Conservation (phyloP, 73 alveolate species). For the Paramecium primaurelia region DNA sequence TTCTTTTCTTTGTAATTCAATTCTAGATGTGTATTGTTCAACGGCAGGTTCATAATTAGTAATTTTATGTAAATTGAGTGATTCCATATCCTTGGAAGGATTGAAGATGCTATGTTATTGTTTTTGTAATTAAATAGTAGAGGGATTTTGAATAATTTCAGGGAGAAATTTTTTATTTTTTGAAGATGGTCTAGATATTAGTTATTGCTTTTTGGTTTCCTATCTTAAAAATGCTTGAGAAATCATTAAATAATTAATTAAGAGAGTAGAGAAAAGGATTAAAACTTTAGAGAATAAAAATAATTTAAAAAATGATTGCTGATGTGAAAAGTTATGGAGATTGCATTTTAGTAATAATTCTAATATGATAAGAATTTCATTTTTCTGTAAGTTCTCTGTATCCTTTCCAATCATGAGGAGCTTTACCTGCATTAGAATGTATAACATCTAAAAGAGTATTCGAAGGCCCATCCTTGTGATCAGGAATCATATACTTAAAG, state of each 20-base stretch:
- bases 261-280: background rate
- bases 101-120: background rate
- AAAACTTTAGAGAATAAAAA: background rate
- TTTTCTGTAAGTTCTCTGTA: conserved; percentile 80
- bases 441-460: conserved; percentile 61
- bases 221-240: background rate
- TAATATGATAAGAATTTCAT: conserved; percentile 54
- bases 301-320: background rate
- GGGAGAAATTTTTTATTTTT: background rate
- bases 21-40: background rate
- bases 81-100: background rate
- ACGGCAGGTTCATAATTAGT: background rate
- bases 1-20: background rate
- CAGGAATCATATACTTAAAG: conserved; percentile 25
- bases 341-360: background rate
- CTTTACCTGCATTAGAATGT: conserved; percentile 58
- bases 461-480: conserved; percentile 68
- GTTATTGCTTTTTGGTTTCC: background rate
- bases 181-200: background rate
- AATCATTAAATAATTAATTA: background rate
- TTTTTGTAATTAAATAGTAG: background rate
- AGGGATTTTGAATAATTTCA: background rate
- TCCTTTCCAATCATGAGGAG: conserved; percentile 91
- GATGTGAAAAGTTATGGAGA: background rate
- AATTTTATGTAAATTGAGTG: background rate